Base-by-base conservation (phyloP, 2,329 filamentous ascomycete genomes). In the Bipolaris cookei region DNA sequence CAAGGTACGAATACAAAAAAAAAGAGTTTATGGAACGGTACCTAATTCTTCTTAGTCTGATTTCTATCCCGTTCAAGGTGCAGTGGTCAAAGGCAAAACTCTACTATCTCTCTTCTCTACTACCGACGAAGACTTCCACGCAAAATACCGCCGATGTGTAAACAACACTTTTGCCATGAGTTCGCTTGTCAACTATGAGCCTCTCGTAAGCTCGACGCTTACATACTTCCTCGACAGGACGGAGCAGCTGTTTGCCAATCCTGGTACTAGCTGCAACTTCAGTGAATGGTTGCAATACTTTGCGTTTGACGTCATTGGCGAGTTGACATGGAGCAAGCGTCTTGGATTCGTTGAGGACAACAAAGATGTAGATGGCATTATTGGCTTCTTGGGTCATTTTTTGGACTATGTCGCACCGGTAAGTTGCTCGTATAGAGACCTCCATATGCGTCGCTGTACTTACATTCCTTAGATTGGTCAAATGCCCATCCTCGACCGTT, bases 131-230 rank as follows among this genome's bases (percentile, higher is more conserved):
- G 80, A 83, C 39, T 93, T 90, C 76, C 91, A 94, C 72, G 85
- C 88, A 38, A 85, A 88, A 67, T 88, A 93, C 71, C 85, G 90
- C 25, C 84, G 90, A 58, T 89, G 87, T 63, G 88, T 95, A 54
- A 92, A 90, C 76, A 85, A 83, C 59, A 90, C 89, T 4, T 94
- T 92, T 70, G 84, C 89, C 59, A 92, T 93, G 90, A 89, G 85
- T 8, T 84, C 88, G 0, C 79, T 94, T 2, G 86, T 92, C 20
- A 86, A 90, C 68, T 92, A 92, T 68, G 91, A 95, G 69, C 90
- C 90, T 0, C 88, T 91, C 34, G 90, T 95, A 38, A 89, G 91
- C 71, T 88, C 87, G 63, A 91, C 89, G 1, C 88, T 89, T 0
- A 84, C 86, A 61, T 78, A 90, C 2, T 94, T 92, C 72, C 82